These are phyloP conservation scores for Corylus americana DNA, from an alignment of 306 rosid species.

Conservation along the genomic window DNA sequence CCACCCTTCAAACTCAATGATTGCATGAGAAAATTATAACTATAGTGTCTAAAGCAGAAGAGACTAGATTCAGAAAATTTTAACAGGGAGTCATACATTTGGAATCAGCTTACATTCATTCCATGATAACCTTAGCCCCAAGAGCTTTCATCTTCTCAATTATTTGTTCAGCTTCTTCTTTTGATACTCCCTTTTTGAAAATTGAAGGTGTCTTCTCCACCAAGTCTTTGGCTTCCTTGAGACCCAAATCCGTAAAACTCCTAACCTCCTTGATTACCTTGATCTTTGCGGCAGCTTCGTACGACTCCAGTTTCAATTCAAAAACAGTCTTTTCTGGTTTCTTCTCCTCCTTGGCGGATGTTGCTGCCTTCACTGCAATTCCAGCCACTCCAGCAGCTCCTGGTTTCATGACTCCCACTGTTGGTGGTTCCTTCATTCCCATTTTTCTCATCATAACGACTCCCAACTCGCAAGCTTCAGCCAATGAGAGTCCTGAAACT, in stretches of 20 bases:
- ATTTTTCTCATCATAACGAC: constrained; percentile 59
- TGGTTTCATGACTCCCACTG: constrained; percentile 69
- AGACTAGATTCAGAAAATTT: not conserved
- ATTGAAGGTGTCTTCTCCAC: constrained; percentile 80
- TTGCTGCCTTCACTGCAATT: constrained; percentile 49
- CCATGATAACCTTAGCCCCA: constrained; percentile 83
- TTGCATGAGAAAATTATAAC: not conserved
- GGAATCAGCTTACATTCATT: constrained; percentile 35
- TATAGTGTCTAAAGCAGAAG: constrained; percentile 4
- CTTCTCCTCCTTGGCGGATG: constrained; percentile 71
- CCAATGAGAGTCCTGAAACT: constrained; percentile 69
- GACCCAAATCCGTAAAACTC: constrained; percentile 80
- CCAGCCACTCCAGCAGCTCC: constrained; percentile 77
- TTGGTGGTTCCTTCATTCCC: constrained; percentile 65
- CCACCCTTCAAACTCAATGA: not conserved
- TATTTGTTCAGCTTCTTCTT: constrained; percentile 86
- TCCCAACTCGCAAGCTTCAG: constrained; percentile 77
- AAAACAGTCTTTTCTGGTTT: constrained; percentile 76
- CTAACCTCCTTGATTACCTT: constrained; percentile 88
- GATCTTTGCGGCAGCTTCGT: constrained; percentile 78
- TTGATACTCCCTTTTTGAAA: constrained; percentile 76
- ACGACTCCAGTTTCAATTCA: constrained; percentile 78
- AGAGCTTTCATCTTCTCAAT: constrained; percentile 85
- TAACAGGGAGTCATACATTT: not conserved
- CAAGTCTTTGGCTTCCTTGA: constrained; percentile 84